phyloP scores from a whole-genome alignment of 164 flowering plant species.

The Stephania japonica region DNA sequence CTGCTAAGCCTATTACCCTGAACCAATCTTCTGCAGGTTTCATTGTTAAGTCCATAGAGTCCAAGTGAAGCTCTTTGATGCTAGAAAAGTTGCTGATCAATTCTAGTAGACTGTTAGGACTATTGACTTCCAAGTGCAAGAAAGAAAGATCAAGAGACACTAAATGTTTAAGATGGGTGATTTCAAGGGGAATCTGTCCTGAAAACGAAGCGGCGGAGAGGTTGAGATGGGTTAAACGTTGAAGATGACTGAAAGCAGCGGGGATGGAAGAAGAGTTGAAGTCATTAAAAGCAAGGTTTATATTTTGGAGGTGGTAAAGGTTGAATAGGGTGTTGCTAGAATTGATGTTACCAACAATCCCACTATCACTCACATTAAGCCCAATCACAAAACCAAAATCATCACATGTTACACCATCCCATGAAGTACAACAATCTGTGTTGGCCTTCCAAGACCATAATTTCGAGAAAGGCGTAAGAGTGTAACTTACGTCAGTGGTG shows the following conservation, averaged over 20 bases:
- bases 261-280: slow-evolving; percentile 29
- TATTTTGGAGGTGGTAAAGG: slow-evolving; percentile 25
- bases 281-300: slow-evolving; percentile 32
- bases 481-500: neutral
- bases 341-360: slow-evolving; percentile 24
- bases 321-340: slow-evolving; percentile 22
- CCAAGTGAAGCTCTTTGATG: slow-evolving; percentile 28
- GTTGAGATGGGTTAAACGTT: slow-evolving; percentile 31
- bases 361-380: slow-evolving; percentile 20
- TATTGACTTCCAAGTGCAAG: neutral
- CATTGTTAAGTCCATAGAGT: slow-evolving; percentile 26
- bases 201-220: slow-evolving; percentile 35
- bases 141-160: slow-evolving; percentile 16
- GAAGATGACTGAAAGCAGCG: slow-evolving; percentile 19
- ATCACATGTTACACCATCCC: slow-evolving; percentile 36
- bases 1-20: slow-evolving; percentile 21
- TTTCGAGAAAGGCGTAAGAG: slow-evolving; percentile 2
- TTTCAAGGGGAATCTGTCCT: slow-evolving; percentile 33
- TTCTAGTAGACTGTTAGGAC: slow-evolving; percentile 10
- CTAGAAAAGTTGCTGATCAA: slow-evolving; percentile 20
- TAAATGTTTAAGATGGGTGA: slow-evolving; percentile 21
- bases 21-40: slow-evolving; percentile 21
- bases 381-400: slow-evolving; percentile 23
- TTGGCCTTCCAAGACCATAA: slow-evolving; percentile 27
- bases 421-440: slow-evolving; percentile 24